Conservation (phyloP, 108 stramenopile genomes). For the Chaetoceros tenuissimus region DNA sequence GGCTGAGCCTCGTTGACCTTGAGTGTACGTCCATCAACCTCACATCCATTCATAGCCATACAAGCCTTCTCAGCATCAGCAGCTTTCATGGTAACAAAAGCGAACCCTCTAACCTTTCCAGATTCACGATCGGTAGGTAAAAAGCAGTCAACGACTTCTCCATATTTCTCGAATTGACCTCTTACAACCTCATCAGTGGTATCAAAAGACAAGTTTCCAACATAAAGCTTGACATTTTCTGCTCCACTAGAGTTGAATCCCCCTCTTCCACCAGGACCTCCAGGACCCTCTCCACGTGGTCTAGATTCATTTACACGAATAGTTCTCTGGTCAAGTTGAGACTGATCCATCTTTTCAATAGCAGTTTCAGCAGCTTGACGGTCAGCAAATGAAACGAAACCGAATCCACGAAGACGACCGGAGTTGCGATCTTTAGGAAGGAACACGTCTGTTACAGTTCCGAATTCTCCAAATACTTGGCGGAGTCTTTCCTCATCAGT, state of each 20-base stretch:
- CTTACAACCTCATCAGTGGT: slow-evolving; percentile 35
- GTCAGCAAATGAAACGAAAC: slow-evolving; percentile 65
- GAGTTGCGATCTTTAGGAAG: slow-evolving; percentile 74
- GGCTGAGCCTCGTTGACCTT: slow-evolving; percentile 88
- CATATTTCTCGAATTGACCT: slow-evolving; percentile 43
- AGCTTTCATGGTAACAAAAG: slow-evolving; percentile 84
- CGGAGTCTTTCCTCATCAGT: slow-evolving; percentile 66
- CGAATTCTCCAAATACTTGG: slow-evolving; percentile 60
- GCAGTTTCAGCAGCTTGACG: slow-evolving; percentile 70
- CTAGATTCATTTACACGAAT: slow-evolving; percentile 86
- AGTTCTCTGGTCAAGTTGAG: slow-evolving; percentile 77
- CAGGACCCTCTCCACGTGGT: slow-evolving; percentile 47
- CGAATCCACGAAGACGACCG: slow-evolving; percentile 78
- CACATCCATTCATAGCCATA: slow-evolving; percentile 64
- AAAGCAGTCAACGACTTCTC: slow-evolving; percentile 37
- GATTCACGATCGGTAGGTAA: slow-evolving; percentile 62
- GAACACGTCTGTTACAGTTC: slow-evolving; percentile 75
- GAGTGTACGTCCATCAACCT: slow-evolving; percentile 75
- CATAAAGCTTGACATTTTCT: slow-evolving; percentile 63
- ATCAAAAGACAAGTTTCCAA: slow-evolving; percentile 59
- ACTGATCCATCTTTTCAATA: slow-evolving; percentile 77
- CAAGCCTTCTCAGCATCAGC: slow-evolving; percentile 75
- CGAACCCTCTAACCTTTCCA: slow-evolving; percentile 78
- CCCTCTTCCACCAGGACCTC: slow-evolving; percentile 27
- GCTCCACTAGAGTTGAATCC: slow-evolving; percentile 65